phyloP scores from a whole-genome alignment of 1,284 basidiomycete genomes.

The Waitea zeae region DNA sequence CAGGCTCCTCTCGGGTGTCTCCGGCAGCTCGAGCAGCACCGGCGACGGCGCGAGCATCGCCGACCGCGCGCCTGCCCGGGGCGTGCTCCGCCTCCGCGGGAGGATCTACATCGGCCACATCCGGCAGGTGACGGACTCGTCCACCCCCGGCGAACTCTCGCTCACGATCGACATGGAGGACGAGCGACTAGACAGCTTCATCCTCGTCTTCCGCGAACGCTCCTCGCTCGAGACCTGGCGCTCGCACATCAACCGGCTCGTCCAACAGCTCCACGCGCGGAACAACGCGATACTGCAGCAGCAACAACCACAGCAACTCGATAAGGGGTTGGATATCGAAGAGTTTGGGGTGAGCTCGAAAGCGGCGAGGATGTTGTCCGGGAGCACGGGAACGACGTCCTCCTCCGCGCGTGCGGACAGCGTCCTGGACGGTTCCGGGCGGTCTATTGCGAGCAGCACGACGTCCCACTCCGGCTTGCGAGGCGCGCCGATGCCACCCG shows the following conservation, averaged over 20 bases:
- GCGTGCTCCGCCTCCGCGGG: slow-evolving; percentile 81
- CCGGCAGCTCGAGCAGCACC: too few species aligned
- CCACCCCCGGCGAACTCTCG: slow-evolving; percentile 64
- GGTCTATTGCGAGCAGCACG: slow-evolving; percentile 50
- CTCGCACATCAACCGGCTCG: slow-evolving; percentile 57
- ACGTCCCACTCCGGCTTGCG: slow-evolving; percentile 32
- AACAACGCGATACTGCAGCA: too few species aligned
- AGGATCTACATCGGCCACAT: slow-evolving; percentile 92
- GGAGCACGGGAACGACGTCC: slow-evolving; percentile 46
- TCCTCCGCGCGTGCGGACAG: slow-evolving; percentile 61
- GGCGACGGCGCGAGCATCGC: slow-evolving; percentile 24
- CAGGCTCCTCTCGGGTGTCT: slow-evolving; percentile 34
- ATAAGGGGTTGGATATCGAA: slow-evolving; percentile 33
- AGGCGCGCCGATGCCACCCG: not conserved
- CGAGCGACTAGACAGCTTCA: slow-evolving; percentile 82
- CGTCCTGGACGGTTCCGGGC: slow-evolving; percentile 38
- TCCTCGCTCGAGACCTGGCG: slow-evolving; percentile 81
- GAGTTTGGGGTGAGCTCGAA: slow-evolving; percentile 64
- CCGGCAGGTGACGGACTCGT: slow-evolving; percentile 67
- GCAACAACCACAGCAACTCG: slow-evolving; percentile 22
- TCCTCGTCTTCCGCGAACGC: slow-evolving; percentile 86
- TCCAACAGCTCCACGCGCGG: slow-evolving; percentile 47
- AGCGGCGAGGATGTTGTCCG: slow-evolving; percentile 61
- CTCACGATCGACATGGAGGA: slow-evolving; percentile 94
- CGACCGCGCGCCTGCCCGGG: slow-evolving; percentile 32